Evolutionary conservation across 768 basidiomycete species (phyloP).

Genomic region (Lentinula sp.): DNA sequence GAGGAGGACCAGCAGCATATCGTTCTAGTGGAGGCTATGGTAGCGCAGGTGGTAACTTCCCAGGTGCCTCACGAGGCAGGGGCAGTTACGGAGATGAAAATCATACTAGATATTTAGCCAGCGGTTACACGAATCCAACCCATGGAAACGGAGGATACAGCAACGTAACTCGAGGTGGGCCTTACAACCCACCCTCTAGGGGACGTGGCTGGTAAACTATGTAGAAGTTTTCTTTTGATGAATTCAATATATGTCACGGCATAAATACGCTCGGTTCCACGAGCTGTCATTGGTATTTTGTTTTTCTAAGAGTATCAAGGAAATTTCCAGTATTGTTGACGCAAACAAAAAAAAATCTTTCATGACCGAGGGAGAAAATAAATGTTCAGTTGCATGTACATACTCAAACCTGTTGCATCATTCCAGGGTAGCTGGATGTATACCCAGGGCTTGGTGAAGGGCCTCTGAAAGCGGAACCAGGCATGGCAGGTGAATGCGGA

Average conservation of each 20-base stretch:
- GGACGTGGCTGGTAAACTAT: constrained; percentile 39
- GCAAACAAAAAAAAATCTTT: background rate
- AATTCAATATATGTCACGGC: background rate
- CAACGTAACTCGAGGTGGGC: constrained; percentile 18
- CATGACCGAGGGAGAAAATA: background rate
- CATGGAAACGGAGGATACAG: constrained; percentile 11
- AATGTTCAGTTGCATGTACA: background rate
- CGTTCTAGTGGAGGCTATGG: constrained; percentile 30
- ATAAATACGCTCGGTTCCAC: background rate
- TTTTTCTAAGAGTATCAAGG: background rate
- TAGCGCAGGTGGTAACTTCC: constrained; percentile 19
- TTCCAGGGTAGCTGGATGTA: background rate
- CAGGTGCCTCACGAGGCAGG: constrained; percentile 15
- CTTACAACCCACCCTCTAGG: constrained; percentile 24
- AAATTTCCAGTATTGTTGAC: background rate
- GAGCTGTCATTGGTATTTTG: no score
- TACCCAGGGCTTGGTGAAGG: background rate
- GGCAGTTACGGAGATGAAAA: constrained; percentile 26
- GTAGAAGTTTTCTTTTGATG: constrained; percentile 10
- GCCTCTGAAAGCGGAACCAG: background rate
- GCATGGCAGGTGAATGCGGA: background rate
- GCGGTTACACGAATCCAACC: constrained; percentile 13
- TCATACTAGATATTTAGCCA: constrained; percentile 35
- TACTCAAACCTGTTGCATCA: background rate
- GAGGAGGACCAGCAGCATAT: constrained; percentile 20